Evolutionary conservation across 164 flowering plant genomes (phyloP), one percentile per base, ranked within the genome.

Genomic region (Magnolia kwangsiensis): DNA sequence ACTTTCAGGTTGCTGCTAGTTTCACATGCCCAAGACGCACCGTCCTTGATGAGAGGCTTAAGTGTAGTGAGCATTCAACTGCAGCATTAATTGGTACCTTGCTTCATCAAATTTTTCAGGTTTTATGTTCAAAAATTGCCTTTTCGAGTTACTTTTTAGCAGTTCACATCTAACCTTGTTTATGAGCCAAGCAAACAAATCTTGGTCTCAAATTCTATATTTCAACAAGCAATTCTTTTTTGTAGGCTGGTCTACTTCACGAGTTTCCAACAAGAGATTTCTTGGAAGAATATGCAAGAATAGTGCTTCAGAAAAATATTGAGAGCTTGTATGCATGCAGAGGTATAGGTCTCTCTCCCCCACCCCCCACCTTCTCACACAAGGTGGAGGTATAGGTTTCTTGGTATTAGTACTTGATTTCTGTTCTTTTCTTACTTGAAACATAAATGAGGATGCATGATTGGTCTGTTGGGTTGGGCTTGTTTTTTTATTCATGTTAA

Each of bases 101-200:
- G 89, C 90, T 96, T 81, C 99, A 96, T 84, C 96, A 91, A 80
- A 81, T 90, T 74, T 96, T 94, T 85, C 99, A 96, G 98, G 99
- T 96, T 77, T 79, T 24, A 51, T 29, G 20, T 67, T 51, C 71
- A 49, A 29, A 31, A 63, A 31, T 73, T 31, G 7, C 75, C 66
- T 61, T 8, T 20, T 10, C 68, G 24, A 7, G 9, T 31, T 27
- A 24, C 71, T 24, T 67, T 69, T 51, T 68, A 71, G 8, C 45
- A 49, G 51, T 65, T 27, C 37, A 64, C 1, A 49, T n/a, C 3
- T 7, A 4, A 19, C 8, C 4, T 50, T 2, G 11, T 72, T 63
- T 50, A 10, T 61, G 63, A 10, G 72, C 37, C 59, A n/a, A 45
- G 50, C 18, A 59, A 31, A 63, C 55, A 51, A 61, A 74, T 76